Base-by-base conservation (phyloP, 2,329 filamentous ascomycete species). In the Sordariomycetes sp. region DNA sequence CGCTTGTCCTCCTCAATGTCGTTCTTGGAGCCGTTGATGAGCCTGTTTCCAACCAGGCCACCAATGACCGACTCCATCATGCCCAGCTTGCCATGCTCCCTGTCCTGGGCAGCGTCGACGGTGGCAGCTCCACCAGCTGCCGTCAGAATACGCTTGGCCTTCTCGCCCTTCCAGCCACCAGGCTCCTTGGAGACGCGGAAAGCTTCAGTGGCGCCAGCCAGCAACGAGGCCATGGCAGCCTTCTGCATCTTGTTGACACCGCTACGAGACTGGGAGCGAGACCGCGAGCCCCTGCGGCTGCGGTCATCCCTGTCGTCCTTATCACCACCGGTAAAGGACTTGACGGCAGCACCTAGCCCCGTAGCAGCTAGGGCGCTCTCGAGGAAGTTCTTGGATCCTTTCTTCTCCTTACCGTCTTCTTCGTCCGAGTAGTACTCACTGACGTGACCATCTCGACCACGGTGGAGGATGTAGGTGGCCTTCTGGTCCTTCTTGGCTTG, bases 181-280 rank as follows among this genome's bases (percentile, higher is more conserved):
- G 86, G 83, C 42, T 92, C 83, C 49, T 90, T 94, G 54, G 88
- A 80, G 37, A 87, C 80, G 41, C 86, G 82, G 69, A 94, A 94
- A 27, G 90, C 90, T 58, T 95, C 88, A 35, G 87, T 83, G 26
- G 88, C 90, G 47, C 87, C 90, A 20, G 90, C 88, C 30, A 94
- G 74, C 25, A 95, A 68, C 15, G 88, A 92, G 21, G 90, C 88
- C 66, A 92, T 90, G 54, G 88, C 86, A 21, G 87, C 87, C 59
- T 94, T 86, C 45, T 87, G 79, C 30, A 86, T 74, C 47, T 84
- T 84, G 46, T 64, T 69, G 23, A 64, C 58, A 10, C 53, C 50
- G 26, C 66, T 68, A 37, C 64, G 63, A 28, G 70, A 66, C 36
- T 66, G 62, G 21, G 71, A 74, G 42, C 72, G 70, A 38, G 74